Evolutionary conservation across 495 filamentous ascomycete species (phyloP), one percentile per base, ranked within the genome.

Genomic region (Neurospora sp.): DNA sequence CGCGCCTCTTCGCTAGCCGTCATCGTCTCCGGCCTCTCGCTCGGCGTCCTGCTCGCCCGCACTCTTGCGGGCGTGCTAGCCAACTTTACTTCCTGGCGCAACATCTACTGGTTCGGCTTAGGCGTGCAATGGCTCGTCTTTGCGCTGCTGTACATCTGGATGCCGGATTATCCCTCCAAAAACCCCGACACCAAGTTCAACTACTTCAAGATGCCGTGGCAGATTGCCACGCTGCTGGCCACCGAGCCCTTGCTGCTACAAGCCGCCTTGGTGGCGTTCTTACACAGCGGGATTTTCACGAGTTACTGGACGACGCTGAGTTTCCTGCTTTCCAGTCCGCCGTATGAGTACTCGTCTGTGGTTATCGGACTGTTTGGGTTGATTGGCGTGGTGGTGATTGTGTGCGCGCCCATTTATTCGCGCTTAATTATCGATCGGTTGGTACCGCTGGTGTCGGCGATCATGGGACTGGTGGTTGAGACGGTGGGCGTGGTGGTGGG

Each of bases 301-400:
- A 80, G 78, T 6, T 85, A 90, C 84, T 96, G 93, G 93, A 96
- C 93, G 3, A 95, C 93, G 0, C 82, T 95, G 20, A 93, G 92
- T 0, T 96, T 96, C 80, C 86, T 95, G 27, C 86, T 96, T 7
- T 86, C 91, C 1, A 86, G 85, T 0, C 80, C 84, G 20, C 92
- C 93, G 0, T 97, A 94, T 80, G 77, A 85, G 66, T 96, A 91
- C 77, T 81, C 84, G 14, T 88, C 90, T 1, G 75, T 92, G 3
- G 84, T 84, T 2, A 93, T 96, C 54, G 93, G 93, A 1, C 83
- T 96, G 54, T 96, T 96, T 77, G 90, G 91, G 0, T 82, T 96
- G 27, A 90, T 94, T 39, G 93, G 93, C 4, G 88, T 95, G 5
- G 86, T 86, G 0, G 87, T 89, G 39, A 92, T 94, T 82, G 75